phyloP scores from a whole-genome alignment of 139 green algal species.

The Dunaliella sp. region DNA sequence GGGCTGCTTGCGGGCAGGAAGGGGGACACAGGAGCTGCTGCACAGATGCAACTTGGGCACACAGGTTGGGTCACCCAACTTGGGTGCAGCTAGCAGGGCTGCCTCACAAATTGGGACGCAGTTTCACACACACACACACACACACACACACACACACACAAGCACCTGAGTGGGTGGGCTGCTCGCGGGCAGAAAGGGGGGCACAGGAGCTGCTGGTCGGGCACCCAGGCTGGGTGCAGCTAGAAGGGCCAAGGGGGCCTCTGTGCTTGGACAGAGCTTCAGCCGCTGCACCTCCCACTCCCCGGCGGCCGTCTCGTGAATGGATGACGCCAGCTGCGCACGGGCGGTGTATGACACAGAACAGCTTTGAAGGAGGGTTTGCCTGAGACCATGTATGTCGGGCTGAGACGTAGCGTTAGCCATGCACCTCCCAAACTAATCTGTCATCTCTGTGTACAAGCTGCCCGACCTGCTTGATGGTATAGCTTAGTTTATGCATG shows the following conservation, averaged over 20 bases:
- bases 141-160: not conserved
- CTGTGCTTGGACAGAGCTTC: constrained; percentile 17
- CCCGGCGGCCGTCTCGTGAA: constrained; percentile 34
- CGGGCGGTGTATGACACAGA: not conserved
- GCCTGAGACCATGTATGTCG: too few relatives aligned
- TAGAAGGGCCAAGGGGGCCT: constrained; percentile 12
- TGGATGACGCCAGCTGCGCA: constrained; percentile 35
- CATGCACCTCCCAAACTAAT: too few relatives aligned
- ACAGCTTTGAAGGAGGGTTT: not conserved
- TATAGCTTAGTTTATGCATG: too few relatives aligned
- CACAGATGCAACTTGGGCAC: too few relatives aligned
- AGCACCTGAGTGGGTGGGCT: not conserved
- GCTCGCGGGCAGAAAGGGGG: not conserved
- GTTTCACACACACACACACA: too few relatives aligned
- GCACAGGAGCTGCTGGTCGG: not conserved
- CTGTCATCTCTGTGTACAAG: not conserved
- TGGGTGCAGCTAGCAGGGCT: constrained; percentile 3
- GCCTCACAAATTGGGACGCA: too few relatives aligned
- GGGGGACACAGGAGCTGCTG: not conserved
- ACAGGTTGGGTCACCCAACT: too few relatives aligned
- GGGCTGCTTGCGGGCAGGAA: not conserved
- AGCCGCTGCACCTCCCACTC: constrained; percentile 62
- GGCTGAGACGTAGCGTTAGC: not conserved
- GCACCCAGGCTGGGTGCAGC: not conserved
- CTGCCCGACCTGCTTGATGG: too few relatives aligned